phyloP scores from a whole-genome alignment of 108 stramenopile genomes.

The Nitzschia putrida region DNA sequence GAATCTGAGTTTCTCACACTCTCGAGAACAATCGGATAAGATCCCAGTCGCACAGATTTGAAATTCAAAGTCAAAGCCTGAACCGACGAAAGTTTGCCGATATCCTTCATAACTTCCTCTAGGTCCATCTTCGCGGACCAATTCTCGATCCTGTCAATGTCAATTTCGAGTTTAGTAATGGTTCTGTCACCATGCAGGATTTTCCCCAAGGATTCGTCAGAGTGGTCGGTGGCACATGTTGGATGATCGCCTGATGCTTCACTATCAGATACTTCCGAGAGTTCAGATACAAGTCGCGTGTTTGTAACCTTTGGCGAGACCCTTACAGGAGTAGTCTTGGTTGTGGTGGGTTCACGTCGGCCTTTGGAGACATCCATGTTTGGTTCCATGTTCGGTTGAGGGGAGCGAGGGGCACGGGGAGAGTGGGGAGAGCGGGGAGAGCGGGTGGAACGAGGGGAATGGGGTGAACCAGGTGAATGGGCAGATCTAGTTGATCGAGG shows the following conservation, averaged over 20 bases:
- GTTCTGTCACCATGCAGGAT: constrained; percentile 3
- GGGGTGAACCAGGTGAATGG: too few species aligned
- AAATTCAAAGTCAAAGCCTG: constrained; percentile 5
- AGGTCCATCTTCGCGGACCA: constrained; percentile 3
- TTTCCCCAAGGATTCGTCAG: not conserved
- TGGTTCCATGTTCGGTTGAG: too few species aligned
- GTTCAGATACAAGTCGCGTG: too few species aligned
- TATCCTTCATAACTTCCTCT: constrained; percentile 9
- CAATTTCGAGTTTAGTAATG: constrained; percentile 8
- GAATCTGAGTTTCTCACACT: not conserved
- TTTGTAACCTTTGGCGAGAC: too few species aligned
- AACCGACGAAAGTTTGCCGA: constrained; percentile 9
- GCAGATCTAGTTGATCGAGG: too few species aligned
- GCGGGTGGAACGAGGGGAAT: too few species aligned
- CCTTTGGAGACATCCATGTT: not conserved
- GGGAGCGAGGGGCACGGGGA: too few species aligned
- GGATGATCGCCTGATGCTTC: not conserved
- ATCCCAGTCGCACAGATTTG: not conserved
- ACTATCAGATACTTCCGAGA: not conserved
- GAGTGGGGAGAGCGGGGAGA: too few species aligned
- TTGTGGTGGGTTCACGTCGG: not conserved
- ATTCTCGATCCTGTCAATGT: not conserved
- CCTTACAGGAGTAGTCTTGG: not conserved
- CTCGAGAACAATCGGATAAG: not conserved
- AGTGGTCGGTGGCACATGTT: not conserved